phyloP scores from a whole-genome alignment of 306 rosid species.

The Prunus davidiana region DNA sequence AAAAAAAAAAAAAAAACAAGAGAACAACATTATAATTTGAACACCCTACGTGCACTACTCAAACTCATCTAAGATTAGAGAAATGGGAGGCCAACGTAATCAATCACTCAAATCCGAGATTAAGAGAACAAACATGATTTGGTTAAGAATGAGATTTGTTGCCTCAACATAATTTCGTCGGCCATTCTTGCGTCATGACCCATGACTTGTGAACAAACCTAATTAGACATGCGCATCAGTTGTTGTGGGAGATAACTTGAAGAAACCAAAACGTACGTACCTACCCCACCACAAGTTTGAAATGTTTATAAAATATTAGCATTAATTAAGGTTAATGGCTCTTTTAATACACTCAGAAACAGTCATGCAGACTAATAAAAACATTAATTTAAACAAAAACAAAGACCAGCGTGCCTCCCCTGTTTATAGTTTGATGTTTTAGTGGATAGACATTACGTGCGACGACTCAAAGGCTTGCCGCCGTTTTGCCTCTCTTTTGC shows the following conservation, averaged over 20 bases:
- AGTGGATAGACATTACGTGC: conserved; percentile 1
- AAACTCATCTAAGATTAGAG: background rate
- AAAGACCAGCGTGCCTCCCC: background rate
- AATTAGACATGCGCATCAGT: background rate
- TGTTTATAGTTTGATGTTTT: background rate
- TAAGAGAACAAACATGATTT: background rate
- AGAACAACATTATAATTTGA: background rate
- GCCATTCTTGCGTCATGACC: conserved; percentile 2
- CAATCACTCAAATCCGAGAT: background rate
- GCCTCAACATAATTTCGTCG: background rate
- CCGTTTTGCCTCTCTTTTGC: background rate
- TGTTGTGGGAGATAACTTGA: background rate
- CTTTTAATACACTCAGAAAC: too few relatives aligned
- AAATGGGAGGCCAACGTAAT: background rate
- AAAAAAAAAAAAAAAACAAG: background rate
- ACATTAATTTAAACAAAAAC: background rate
- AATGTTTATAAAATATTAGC: too few relatives aligned
- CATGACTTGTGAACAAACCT: background rate
- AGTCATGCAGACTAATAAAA: background rate
- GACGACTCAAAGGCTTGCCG: background rate
- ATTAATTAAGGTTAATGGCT: background rate
- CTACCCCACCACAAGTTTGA: background rate
- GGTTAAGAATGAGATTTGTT: background rate
- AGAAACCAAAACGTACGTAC: too few relatives aligned
- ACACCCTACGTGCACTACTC: background rate